These are phyloP conservation scores for Berberis vulgaris DNA, from an alignment of 164 flowering plant genomes.

Conservation along the genomic window DNA sequence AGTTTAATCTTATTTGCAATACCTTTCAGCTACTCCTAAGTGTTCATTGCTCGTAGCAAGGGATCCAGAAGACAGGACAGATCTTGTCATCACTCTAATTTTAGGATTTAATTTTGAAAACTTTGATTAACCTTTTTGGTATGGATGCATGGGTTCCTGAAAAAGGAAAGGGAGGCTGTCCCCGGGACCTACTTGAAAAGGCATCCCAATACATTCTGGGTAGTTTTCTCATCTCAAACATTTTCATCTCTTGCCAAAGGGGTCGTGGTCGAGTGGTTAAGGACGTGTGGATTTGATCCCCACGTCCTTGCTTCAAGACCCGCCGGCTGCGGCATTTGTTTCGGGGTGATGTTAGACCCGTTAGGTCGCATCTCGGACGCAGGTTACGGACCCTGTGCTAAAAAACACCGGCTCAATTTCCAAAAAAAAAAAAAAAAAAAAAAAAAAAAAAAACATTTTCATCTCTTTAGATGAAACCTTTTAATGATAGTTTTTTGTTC, in stretches of 20 bases:
- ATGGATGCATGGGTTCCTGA: constrained; percentile 44
- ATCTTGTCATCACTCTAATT: constrained; percentile 46
- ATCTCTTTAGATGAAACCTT: too few relatives aligned
- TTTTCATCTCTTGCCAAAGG: neutral
- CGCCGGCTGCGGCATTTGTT: too few relatives aligned
- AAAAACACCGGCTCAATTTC: too few relatives aligned
- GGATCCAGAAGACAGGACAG: constrained; percentile 82
- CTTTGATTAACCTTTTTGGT: constrained; percentile 1
- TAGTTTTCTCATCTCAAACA: constrained; percentile 18
- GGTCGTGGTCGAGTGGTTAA: too few relatives aligned
- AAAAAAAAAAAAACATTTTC: neutral
- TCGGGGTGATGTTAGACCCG: neutral
- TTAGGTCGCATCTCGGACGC: too few relatives aligned
- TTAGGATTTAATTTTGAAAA: neutral
- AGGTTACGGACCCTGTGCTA: too few relatives aligned
- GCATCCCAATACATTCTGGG: constrained; percentile 92
- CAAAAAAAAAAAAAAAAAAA: too few relatives aligned
- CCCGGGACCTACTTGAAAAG: constrained; percentile 61
- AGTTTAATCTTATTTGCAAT: constrained; percentile 27
- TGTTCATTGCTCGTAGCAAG: constrained; percentile 86
- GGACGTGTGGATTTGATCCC: too few relatives aligned
- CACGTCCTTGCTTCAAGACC: too few relatives aligned
- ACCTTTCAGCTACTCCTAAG: constrained; percentile 59
- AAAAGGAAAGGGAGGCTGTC: constrained; percentile 36
- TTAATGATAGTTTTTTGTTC: constrained; percentile 9